phyloP scores from a whole-genome alignment of 805 yeast genomes.

The Metahyphopichia silvanorum region DNA sequence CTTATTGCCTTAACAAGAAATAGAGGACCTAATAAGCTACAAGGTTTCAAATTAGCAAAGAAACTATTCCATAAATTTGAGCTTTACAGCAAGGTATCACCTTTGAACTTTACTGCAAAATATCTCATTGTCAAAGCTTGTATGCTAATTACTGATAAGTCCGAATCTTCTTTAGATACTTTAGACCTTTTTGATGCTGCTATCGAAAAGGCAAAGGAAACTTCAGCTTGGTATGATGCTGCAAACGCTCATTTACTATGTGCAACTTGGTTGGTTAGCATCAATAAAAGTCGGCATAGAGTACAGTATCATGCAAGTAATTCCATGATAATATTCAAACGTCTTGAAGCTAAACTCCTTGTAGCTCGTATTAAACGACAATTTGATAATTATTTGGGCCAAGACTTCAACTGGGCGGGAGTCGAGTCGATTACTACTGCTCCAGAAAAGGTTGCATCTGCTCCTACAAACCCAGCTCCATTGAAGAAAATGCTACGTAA shows the following conservation, averaged over 20 bases:
- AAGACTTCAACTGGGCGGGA: slow-evolving; percentile 31
- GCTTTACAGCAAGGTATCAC: slow-evolving; percentile 33
- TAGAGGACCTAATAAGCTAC: slow-evolving; percentile 7
- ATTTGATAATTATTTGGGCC: slow-evolving; percentile 24
- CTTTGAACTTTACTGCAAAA: slow-evolving; percentile 37
- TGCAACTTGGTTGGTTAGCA: slow-evolving; percentile 33
- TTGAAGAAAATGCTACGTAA: background rate
- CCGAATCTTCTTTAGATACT: slow-evolving; percentile 27
- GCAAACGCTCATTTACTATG: slow-evolving; percentile 42
- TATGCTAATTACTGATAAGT: slow-evolving; percentile 11
- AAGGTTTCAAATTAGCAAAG: slow-evolving; percentile 15
- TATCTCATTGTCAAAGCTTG: slow-evolving; percentile 31
- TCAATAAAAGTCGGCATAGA: slow-evolving; percentile 24
- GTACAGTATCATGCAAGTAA: slow-evolving; percentile 32
- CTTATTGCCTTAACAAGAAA: slow-evolving; percentile 10
- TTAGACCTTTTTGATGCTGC: slow-evolving; percentile 46
- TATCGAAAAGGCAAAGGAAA: slow-evolving; percentile 32
- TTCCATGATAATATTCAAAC: slow-evolving; percentile 32
- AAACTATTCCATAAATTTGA: slow-evolving; percentile 20
- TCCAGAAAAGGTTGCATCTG: too few relatives aligned
- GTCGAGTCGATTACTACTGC: slow-evolving; percentile 9
- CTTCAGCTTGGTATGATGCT: slow-evolving; percentile 31
- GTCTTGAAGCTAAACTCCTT: slow-evolving; percentile 21
- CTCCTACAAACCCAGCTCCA: background rate
- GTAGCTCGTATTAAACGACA: slow-evolving; percentile 20